Conservation (phyloP, 176 grass and related monocot species). For the Guadua angustifolia region DNA sequence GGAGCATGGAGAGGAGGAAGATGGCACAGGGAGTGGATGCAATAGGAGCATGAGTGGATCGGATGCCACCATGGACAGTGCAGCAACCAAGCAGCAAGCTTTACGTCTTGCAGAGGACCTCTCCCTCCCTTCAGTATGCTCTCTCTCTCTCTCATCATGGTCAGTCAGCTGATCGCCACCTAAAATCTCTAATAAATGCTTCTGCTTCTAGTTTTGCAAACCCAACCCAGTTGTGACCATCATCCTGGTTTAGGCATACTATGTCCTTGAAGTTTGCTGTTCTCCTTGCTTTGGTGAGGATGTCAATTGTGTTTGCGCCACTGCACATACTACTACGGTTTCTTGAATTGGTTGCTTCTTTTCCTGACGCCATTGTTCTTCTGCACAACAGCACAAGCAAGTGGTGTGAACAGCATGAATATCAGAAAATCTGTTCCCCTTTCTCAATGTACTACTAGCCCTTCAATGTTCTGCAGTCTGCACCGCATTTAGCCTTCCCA, state of each 20-base stretch:
- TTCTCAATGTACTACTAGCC: background rate
- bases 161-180: background rate
- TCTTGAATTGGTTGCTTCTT: background rate
- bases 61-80: slow-evolving; percentile 46
- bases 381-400: slow-evolving; percentile 5
- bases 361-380: slow-evolving; percentile 16
- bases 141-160: slow-evolving; percentile 26
- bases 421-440: slow-evolving; percentile 6
- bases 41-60: slow-evolving; percentile 37
- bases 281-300: background rate
- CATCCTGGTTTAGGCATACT: background rate
- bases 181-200: background rate
- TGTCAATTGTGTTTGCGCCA: background rate
- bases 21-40: slow-evolving; percentile 27
- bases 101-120: slow-evolving; percentile 79
- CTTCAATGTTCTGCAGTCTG: background rate
- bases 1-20: slow-evolving; percentile 46
- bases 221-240: background rate
- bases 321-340: background rate
- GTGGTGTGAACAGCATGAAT: background rate
- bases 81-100: slow-evolving; percentile 58
- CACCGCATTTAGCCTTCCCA: slow-evolving; percentile 29
- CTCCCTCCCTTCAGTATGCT: slow-evolving; percentile 73
- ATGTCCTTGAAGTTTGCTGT: background rate
- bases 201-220: slow-evolving; percentile 7